Base-by-base conservation (phyloP, 2,329 filamentous ascomycete genomes). In the Diaporthe sp. region DNA sequence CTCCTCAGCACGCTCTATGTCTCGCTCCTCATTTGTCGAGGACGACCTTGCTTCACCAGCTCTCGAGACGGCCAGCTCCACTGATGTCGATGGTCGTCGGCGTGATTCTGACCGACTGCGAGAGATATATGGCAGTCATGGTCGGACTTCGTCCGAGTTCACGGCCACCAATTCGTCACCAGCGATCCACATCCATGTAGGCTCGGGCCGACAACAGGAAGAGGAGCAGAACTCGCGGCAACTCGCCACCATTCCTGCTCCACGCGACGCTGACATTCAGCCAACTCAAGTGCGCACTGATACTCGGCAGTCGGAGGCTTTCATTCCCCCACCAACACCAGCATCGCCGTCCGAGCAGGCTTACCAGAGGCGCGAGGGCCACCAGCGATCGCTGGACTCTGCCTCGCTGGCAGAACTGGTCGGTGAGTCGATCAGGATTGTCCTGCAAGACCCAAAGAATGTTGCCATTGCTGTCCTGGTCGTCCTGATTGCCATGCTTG, bases 401-500 rank as follows among this genome's bases (percentile, higher is more conserved):
- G 88, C 88, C 0, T 88, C 88, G 2, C 84, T 92, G 15, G 82
- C 85, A 0, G 87, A 91, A 75, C 82, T 92, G 12, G 78, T 92
- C 0, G 77, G 89, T 12, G 88, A 90, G 76, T 89, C 90, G 0
- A 82, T 84, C 68, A 85, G 86, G 42, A 87, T 92, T 10, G 80
- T 89, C 25, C 78, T 92, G 77, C 85, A 87, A 61, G 91, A 92
- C 77, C 85, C 85, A 73, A 91, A 88, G 82, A 92, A 92, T 72
- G 79, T 92, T 13, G 82, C 86, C n/a, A 92, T 92, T 35, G 83
- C 85, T 7, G 78, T 89, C 0, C 82, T 93, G 68, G 86, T 88
- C 71, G 73, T 89, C 2, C 79, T 92, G n/a, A 85, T 91, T 2
- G 77, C 91, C 19, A 72, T 90, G 37, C 82, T 92, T 13, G 87